A percentile compares a stretch with the other conserved stretches of the same genome.
These are phyloP conservation scores for Pyrrhoderma noxium DNA, from an alignment of 1,284 basidiomycete genomes.

Conservation along the genomic window DNA sequence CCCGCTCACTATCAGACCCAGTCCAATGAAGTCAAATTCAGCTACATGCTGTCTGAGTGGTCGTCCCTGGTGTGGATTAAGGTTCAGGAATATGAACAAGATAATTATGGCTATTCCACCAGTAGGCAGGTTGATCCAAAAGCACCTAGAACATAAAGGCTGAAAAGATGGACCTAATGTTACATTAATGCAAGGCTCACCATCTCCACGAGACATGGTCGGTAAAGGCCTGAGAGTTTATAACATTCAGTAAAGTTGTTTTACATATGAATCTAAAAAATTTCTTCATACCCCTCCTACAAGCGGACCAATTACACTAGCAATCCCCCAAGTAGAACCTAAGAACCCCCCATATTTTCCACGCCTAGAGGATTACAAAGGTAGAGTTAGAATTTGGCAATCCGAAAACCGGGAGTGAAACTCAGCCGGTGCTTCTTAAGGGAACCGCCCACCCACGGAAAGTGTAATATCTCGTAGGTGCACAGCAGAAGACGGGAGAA, in stretches of 20 bases:
- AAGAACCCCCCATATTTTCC: constrained; percentile 69
- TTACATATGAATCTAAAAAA: not conserved
- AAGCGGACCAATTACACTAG: constrained; percentile 71
- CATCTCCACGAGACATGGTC: constrained; percentile 73
- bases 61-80: constrained; percentile 65
- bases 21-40: constrained; percentile 75
- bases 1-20: constrained; percentile 63
- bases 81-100: constrained; percentile 75
- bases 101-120: constrained; percentile 66
- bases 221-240: constrained; percentile 44
- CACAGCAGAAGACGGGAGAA: not conserved
- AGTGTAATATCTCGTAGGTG: too few species aligned
- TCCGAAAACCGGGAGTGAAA: not conserved
- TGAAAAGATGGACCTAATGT: constrained; percentile 1
- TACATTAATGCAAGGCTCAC: constrained; percentile 28
- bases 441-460: not conserved
- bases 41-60: constrained; percentile 49
- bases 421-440: not conserved
- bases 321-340: constrained; percentile 77
- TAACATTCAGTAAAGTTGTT: not conserved
- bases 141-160: constrained; percentile 41
- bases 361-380: constrained; percentile 38
- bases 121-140: constrained; percentile 75
- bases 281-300: constrained; percentile 54
- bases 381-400: not conserved